phyloP scores from a whole-genome alignment of 2,329 filamentous ascomycete genomes.

The Xylariomycetidae sp. region DNA sequence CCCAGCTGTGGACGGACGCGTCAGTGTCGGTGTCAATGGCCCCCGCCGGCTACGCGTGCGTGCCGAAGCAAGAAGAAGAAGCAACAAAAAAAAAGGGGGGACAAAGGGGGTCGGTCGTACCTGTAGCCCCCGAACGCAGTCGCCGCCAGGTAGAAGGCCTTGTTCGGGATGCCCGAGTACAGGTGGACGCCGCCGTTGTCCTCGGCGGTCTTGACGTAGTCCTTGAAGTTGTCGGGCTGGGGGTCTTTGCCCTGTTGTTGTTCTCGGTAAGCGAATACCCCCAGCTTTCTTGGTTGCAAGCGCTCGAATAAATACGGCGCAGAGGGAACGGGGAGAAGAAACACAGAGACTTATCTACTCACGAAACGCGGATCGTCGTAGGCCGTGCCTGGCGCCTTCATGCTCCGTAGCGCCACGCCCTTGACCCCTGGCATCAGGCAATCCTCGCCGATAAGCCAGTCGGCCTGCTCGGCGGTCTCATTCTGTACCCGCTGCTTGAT shows the following conservation, averaged over 20 bases:
- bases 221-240: slow-evolving; percentile 42
- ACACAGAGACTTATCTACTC: too few species aligned
- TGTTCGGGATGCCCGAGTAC: slow-evolving; percentile 52
- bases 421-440: slow-evolving; percentile 45
- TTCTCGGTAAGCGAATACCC: slow-evolving; percentile 21
- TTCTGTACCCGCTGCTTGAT: slow-evolving; percentile 46
- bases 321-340: background rate
- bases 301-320: background rate
- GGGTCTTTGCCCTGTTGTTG: slow-evolving; percentile 39
- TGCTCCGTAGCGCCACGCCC: slow-evolving; percentile 45
- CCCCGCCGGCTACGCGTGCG: background rate
- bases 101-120: slow-evolving; percentile 13
- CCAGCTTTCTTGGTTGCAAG: background rate
- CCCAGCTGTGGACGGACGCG: slow-evolving; percentile 34
- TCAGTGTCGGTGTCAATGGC: too few species aligned
- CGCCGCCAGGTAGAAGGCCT: slow-evolving; percentile 46
- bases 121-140: slow-evolving; percentile 41
- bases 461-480: slow-evolving; percentile 37
- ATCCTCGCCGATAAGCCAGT: slow-evolving; percentile 50
- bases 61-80: background rate
- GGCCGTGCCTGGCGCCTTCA: slow-evolving; percentile 48
- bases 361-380: slow-evolving; percentile 45
- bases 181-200: slow-evolving; percentile 51
- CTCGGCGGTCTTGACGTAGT: slow-evolving; percentile 32
- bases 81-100: background rate